Base-by-base conservation (phyloP, 2,329 filamentous ascomycete species). In the Amylocarpus encephaloides region DNA sequence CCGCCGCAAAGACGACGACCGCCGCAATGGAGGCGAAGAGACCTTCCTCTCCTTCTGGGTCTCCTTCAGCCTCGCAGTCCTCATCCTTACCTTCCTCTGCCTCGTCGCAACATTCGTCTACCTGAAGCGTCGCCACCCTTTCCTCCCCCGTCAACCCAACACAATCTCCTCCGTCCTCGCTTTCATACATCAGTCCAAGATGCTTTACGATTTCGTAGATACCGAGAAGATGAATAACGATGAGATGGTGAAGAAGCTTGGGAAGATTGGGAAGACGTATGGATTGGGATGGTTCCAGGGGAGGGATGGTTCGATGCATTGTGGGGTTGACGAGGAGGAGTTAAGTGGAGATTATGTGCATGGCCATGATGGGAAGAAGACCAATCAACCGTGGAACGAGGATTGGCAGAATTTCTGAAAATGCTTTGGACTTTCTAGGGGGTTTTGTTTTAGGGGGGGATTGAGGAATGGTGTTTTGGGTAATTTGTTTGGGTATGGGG, bases 131-230 rank as follows among this genome's bases (percentile, higher is more conserved):
- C 75, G 82, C 0, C 79, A 82, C 49, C 79, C 86, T 2, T 90
- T 91, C 66, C 71, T 91, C 49, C 87, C 87, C 1, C 78, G 87
- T 4, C 85, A 90, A 70, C 86, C 86, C 3, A 88, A 83, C 59
- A 89, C 86, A 16, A 90, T 92, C 59, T 82, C 86, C 1, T 83
- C 79, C 39, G 79, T 90, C 47, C 73, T 92, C 48, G 85, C 85
- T 0, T 91, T 85, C 62, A 86, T 91, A 52, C 83, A 91, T 67
- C 85, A 89, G 69, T 85, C 79, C 66, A 86, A 86, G 68, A 90
- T 91, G 86, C 70, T 91, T 41, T 82, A 82, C 55, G 79, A 81
- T 61, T 91, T 91, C 66, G 82, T 88, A 12, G 88, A 84, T 18
- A 78, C 83, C 53, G 79, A 79, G 67, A 64, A 64, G 52, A 57